phyloP scores from a whole-genome alignment of 1,284 basidiomycete genomes.

The Tilletia caries region DNA sequence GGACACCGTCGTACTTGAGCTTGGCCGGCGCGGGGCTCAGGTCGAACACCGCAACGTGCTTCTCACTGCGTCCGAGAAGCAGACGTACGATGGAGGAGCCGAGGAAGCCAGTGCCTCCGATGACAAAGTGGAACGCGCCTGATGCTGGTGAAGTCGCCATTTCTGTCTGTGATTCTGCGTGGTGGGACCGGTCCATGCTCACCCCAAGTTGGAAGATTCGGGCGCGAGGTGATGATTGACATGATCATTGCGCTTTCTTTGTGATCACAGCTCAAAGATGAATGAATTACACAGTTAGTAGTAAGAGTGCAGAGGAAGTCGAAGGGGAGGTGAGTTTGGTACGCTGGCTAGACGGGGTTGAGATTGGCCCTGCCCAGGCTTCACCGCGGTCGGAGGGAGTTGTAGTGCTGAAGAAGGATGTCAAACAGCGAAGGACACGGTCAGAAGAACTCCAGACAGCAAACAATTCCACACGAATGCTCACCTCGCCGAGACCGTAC shows the following conservation, averaged over 20 bases:
- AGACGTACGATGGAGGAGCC: constrained; percentile 48
- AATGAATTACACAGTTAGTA: too few relatives aligned
- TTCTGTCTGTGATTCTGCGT: neutral
- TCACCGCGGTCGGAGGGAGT: constrained; percentile 35
- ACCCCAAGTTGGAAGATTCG: neutral
- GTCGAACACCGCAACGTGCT: constrained; percentile 45
- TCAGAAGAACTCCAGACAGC: neutral
- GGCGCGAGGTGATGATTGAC: neutral
- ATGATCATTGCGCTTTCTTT: neutral
- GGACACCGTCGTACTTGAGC: constrained; percentile 34
- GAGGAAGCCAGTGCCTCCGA: constrained; percentile 51
- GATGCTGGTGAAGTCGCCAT: constrained; percentile 9
- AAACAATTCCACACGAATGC: constrained; percentile 3
- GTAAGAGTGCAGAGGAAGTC: neutral
- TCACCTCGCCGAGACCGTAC: constrained; percentile 49
- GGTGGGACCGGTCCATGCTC: neutral
- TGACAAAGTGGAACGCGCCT: constrained; percentile 37
- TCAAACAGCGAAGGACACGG: neutral
- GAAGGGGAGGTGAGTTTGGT: neutral
- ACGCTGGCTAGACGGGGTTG: neutral
- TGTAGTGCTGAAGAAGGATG: constrained; percentile 37
- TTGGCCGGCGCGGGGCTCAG: constrained; percentile 33
- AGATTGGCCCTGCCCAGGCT: neutral
- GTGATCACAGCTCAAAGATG: neutral
- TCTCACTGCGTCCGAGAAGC: constrained; percentile 47